phyloP scores from a whole-genome alignment of 352 stramenopile genomes.

The Blastocystis sp. region DNA sequence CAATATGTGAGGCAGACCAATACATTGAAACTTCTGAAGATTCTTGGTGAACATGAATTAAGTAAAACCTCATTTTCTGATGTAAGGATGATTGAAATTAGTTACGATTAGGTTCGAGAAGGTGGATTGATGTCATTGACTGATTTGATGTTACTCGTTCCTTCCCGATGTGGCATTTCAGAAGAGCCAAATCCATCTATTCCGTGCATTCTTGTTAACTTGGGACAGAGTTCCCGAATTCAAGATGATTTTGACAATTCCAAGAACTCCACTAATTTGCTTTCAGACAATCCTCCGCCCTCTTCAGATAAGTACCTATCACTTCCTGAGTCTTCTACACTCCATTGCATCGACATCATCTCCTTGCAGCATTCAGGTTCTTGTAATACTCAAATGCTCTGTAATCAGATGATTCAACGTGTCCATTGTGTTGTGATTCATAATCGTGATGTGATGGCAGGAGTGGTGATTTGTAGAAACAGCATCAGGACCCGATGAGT shows the following conservation, averaged over 20 bases:
- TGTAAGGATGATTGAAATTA: neutral
- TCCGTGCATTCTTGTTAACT: neutral
- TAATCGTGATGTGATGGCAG: neutral
- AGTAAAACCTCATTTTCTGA: neutral
- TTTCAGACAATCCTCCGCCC: too few relatives aligned
- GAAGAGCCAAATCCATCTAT: neutral
- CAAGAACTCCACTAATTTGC: neutral
- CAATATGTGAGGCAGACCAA: neutral
- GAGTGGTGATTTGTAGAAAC: neutral
- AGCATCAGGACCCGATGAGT: neutral
- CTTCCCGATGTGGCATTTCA: neutral
- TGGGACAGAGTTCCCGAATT: neutral
- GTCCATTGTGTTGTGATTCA: neutral
- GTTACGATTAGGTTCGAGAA: neutral
- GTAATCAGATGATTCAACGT: neutral
- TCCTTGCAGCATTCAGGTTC: neutral
- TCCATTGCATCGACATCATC: neutral
- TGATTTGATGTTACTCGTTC: conserved; percentile 14
- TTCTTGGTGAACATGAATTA: conserved; percentile 22
- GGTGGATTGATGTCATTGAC: conserved; percentile 14
- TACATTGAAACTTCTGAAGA: conserved; percentile 32
- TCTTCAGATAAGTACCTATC: too few relatives aligned
- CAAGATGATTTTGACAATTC: neutral
- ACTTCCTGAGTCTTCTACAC: neutral
- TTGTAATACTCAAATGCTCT: neutral